Conservation (phyloP, 768 basidiomycete species). For the Mycena latifolia region DNA sequence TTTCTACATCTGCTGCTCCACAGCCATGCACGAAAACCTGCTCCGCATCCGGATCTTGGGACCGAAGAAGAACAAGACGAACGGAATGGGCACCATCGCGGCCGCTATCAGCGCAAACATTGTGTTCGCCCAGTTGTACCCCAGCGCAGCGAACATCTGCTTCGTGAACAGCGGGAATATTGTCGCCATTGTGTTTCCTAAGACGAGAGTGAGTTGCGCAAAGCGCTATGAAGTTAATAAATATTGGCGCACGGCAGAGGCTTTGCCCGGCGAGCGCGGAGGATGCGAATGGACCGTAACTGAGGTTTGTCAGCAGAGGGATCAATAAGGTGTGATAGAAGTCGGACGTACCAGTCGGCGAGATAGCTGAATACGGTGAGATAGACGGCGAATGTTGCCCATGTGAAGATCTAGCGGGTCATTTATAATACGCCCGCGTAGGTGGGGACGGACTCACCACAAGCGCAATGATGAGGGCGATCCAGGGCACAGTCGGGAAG, state of each 20-base stretch:
- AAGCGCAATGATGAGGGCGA: slow-evolving; percentile 63
- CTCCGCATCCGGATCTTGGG: slow-evolving; percentile 42
- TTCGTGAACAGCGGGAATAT: slow-evolving; percentile 70
- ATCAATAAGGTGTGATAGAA: not conserved
- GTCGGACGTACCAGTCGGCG: slow-evolving; percentile 64
- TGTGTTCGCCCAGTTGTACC: slow-evolving; percentile 68
- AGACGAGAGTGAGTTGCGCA: not conserved
- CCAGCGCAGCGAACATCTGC: slow-evolving; percentile 62
- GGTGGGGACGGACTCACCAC: slow-evolving; percentile 39
- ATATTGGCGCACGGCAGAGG: slow-evolving; percentile 58
- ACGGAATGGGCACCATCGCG: slow-evolving; percentile 63
- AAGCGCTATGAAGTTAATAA: no score
- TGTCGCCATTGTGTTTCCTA: slow-evolving; percentile 60
- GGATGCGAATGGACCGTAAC: slow-evolving; percentile 68
- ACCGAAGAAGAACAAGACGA: slow-evolving; percentile 52
- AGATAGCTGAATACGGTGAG: slow-evolving; percentile 68
- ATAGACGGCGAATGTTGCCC: slow-evolving; percentile 64
- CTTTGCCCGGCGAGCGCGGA: slow-evolving; percentile 75
- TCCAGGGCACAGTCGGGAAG: slow-evolving; percentile 65
- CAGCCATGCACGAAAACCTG: slow-evolving; percentile 40
- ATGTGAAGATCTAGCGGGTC: slow-evolving; percentile 64
- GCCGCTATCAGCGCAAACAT: slow-evolving; percentile 62
- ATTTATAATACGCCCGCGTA: no score
- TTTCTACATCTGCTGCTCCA: slow-evolving; percentile 21
- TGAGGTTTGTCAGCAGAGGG: slow-evolving; percentile 5